Evolutionary conservation across 2,329 filamentous ascomycete genomes (phyloP), one percentile per base, ranked within the genome.

Genomic region (Cercospora sp.): DNA sequence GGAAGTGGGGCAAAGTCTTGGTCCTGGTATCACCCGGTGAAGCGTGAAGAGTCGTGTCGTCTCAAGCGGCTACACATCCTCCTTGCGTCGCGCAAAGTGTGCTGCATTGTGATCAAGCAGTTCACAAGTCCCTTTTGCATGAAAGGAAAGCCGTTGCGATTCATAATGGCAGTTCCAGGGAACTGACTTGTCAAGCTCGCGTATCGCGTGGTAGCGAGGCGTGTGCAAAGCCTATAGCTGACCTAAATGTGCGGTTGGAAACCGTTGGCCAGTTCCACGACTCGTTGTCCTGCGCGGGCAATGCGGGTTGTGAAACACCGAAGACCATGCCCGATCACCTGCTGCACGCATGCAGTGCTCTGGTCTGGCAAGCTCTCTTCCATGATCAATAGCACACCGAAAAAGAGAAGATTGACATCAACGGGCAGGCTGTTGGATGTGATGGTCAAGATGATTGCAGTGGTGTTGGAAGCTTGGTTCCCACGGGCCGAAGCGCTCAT

Each of bases 241-340:
- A 59, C 55, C 30, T 20, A 16, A 16, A 42, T 60, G 40, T 31
- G 20, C 30, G 58, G 36, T 60, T 33, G 40, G 16, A 20, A 48
- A 1, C n/a, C 40, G 60, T 62, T 51, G 23, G 33, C 31, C 36
- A 33, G 33, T 23, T 48, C 40, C 40, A 9, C 60, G 60, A 62
- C 40, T 63, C 60, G n/a, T 63, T 28, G 33, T 30, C 33, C 36
- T 18, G 12, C 26, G 45, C 42, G n/a, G n/a, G n/a, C n/a, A n/a
- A n/a, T n/a, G n/a, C n/a, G 60, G 60, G 23, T 53, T 63, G 60
- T 63, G 60, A 63, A 63, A 63, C 60, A 12, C 3, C 8, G 60
- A 28, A 13, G 0, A 59, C 36, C 55, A 18, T 20, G 36, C 2
- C 36, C 36, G 0, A 36, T 31, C 16, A 10, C 18, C 30, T 26